These are phyloP conservation scores for Umbelopsis vinacea DNA, from an alignment of 192 early-diverging fungal genomes.

Conservation along the genomic window DNA sequence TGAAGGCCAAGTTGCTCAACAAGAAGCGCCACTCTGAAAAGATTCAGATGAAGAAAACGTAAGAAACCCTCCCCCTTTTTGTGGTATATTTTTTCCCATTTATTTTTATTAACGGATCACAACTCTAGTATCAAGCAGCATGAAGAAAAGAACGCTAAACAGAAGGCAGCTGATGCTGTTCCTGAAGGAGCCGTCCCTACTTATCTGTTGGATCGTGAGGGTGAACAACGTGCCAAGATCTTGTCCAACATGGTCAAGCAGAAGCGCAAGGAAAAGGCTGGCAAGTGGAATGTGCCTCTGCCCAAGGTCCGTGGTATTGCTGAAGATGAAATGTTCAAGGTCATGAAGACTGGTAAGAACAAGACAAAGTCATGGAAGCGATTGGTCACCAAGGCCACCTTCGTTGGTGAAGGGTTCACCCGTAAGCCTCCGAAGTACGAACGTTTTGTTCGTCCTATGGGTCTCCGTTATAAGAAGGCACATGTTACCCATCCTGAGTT, in stretches of 20 bases:
- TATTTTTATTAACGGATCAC: neutral
- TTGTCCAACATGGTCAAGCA: conserved; percentile 99
- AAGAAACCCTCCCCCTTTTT: no score
- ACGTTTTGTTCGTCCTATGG: conserved; percentile 97
- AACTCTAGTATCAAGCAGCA: conserved; percentile 89
- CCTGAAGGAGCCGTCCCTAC: conserved; percentile 96
- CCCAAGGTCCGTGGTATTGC: conserved; percentile 99
- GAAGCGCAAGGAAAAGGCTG: conserved; percentile 99
- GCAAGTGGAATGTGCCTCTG: conserved; percentile 96
- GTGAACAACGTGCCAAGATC: conserved; percentile 95
- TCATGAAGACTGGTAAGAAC: conserved; percentile 91
- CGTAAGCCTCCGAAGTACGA: conserved; percentile 99
- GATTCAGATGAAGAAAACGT: conserved; percentile 99
- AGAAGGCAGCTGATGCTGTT: conserved; percentile 89
- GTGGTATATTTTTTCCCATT: neutral
- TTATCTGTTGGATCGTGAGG: conserved; percentile 98
- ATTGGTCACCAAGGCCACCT: conserved; percentile 98
- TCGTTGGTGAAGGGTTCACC: conserved; percentile 99
- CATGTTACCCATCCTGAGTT: conserved; percentile 99
- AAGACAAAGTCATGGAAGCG: conserved; percentile 98
- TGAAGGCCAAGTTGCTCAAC: conserved; percentile 98
- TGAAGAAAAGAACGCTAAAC: conserved; percentile 95
- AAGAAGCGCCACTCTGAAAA: conserved; percentile 98
- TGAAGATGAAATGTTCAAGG: conserved; percentile 99
- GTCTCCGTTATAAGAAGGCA: conserved; percentile 97